Conservation (phyloP, 257 asterid species). For the Euphrasia confusa region DNA sequence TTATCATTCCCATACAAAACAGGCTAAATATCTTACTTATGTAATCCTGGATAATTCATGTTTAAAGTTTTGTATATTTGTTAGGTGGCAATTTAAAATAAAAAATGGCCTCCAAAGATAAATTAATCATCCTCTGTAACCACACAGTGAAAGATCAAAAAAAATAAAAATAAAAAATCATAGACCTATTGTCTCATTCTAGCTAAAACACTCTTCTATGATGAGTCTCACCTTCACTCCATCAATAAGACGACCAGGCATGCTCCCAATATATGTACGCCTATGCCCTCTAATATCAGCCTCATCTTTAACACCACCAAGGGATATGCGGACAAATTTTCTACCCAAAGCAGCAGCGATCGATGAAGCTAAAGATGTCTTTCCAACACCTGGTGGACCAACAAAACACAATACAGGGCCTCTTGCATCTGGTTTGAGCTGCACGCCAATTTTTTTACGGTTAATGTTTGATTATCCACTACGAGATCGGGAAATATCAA, state of each 20-base stretch:
- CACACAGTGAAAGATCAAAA: constrained; percentile 11
- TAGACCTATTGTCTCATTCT: constrained; percentile 19
- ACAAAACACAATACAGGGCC: constrained; percentile 98
- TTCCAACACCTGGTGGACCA: constrained; percentile 99
- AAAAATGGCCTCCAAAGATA: constrained; percentile 16
- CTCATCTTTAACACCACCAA: constrained; percentile 98
- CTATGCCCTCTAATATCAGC: constrained; percentile 99
- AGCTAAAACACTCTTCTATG: constrained; percentile 10
- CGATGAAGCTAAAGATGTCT: constrained; percentile 97
- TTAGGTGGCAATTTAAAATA: constrained; percentile 4
- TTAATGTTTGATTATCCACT: constrained; percentile 18
- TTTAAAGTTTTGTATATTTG: constrained; percentile 5
- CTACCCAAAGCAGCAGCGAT: constrained; percentile 95
- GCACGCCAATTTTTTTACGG: constrained; percentile 33
- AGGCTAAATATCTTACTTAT: constrained; percentile 17
- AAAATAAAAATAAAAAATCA: not conserved
- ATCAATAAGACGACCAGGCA: constrained; percentile 99
- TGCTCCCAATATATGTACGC: constrained; percentile 96
- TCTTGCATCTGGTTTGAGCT: constrained; percentile 98
- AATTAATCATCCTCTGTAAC: constrained; percentile 20
- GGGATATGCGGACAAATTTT: constrained; percentile 92
- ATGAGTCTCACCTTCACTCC: constrained; percentile 74
- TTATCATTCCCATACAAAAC: not conserved
- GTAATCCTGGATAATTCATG: constrained; percentile 5
- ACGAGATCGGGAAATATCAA: constrained; percentile 19